A percentile compares a stretch with the other conserved stretches of the same genome.
These are phyloP conservation scores for Darksidea phi DNA, from an alignment of 495 filamentous ascomycete species.

Conservation along the genomic window DNA sequence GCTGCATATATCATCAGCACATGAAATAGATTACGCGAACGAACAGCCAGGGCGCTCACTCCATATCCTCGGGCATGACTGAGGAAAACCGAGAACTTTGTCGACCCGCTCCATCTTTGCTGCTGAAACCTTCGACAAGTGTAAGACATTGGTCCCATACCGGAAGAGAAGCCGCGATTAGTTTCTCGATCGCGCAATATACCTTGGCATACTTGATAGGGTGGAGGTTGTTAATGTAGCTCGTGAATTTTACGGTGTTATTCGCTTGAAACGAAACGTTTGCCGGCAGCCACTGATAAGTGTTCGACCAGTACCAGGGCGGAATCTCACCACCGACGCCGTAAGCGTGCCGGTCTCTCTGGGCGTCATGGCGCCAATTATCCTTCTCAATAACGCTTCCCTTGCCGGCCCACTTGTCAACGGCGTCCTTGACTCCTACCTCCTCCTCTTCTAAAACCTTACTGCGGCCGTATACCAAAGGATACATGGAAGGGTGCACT, in stretches of 20 bases:
- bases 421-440: conserved; percentile 16
- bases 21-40: background rate
- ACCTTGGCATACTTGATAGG: conserved; percentile 18
- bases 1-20: background rate
- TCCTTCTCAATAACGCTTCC: conserved; percentile 7
- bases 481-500: conserved; percentile 30
- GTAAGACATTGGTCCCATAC: conserved; percentile 30
- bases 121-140: background rate
- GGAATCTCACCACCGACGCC: conserved; percentile 1
- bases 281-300: conserved; percentile 28
- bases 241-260: conserved; percentile 18
- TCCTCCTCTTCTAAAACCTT: conserved; percentile 7
- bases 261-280: conserved; percentile 22
- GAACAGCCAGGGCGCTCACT: conserved; percentile 6
- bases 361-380: background rate
- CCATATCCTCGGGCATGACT: conserved; percentile 2
- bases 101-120: conserved; percentile 16
- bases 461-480: conserved; percentile 26
- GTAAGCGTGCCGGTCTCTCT: background rate
- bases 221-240: conserved; percentile 31
- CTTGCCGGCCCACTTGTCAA: conserved; percentile 27
- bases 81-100: conserved; percentile 8
- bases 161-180: conserved; percentile 14
- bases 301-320: conserved; percentile 16
- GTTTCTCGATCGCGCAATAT: conserved; percentile 24